Percentiles rank a stretch among this genome's conserved stretches.
These are phyloP conservation scores for Podaxis sp. DNA, from an alignment of 768 basidiomycete species.

Conservation along the genomic window DNA sequence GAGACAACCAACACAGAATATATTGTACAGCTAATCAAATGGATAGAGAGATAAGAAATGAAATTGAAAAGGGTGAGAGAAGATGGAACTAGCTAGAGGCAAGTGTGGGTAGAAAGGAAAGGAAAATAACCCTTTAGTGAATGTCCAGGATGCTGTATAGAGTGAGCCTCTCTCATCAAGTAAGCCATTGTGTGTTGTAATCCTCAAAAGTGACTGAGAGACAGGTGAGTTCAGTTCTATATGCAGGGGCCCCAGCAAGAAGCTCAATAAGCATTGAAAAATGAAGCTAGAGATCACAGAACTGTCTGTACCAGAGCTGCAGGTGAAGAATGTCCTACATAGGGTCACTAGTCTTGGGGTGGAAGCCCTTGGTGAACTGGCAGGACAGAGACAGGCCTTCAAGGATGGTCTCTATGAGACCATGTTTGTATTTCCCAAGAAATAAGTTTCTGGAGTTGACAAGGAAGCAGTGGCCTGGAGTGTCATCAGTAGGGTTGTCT, in stretches of 20 bases:
- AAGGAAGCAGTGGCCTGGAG: slow-evolving; percentile 24
- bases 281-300: neutral
- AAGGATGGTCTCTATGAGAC: neutral
- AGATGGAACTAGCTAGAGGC: too few species aligned
- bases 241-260: neutral
- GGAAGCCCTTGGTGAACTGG: neutral
- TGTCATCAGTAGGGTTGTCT: slow-evolving; percentile 20
- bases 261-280: neutral
- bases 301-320: neutral
- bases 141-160: too few species aligned
- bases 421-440: neutral
- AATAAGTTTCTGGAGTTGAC: slow-evolving; percentile 16
- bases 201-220: too few species aligned
- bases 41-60: too few species aligned
- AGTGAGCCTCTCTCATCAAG: too few species aligned
- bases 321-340: neutral
- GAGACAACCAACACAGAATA: too few species aligned
- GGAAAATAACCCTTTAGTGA: too few species aligned
- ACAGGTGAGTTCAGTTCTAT: neutral
- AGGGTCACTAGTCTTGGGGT: neutral
- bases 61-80: too few species aligned
- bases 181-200: too few species aligned
- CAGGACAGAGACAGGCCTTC: neutral
- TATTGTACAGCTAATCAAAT: too few species aligned
- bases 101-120: too few species aligned